Conservation (phyloP, 2,329 filamentous ascomycete species). For the Alternaria atra region DNA sequence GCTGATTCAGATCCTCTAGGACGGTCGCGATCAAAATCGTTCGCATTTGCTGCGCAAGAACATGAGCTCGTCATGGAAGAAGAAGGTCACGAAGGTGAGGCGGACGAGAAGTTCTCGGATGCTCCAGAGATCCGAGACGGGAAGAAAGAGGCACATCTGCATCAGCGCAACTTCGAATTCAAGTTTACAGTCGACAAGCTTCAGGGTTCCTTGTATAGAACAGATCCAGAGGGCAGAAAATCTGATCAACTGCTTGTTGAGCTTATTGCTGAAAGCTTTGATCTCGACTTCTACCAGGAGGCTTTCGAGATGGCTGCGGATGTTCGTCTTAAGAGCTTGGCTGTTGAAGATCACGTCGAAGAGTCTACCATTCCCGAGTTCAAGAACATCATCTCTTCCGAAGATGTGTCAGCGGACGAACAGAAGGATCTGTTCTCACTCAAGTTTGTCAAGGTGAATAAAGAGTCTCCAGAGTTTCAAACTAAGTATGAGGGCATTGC, state of each 20-base stretch:
- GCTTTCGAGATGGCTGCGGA: constrained; percentile 94
- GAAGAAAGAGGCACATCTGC: constrained; percentile 65
- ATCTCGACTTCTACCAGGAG: constrained; percentile 85
- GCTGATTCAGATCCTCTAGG: constrained; percentile 50
- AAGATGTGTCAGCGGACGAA: constrained; percentile 73
- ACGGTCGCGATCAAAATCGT: constrained; percentile 72
- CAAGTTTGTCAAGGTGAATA: constrained; percentile 89
- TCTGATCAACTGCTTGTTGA: constrained; percentile 87
- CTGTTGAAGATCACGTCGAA: constrained; percentile 93
- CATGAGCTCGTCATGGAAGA: constrained; percentile 83
- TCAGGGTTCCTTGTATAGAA: constrained; percentile 89
- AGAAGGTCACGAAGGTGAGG: constrained; percentile 70
- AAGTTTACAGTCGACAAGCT: constrained; percentile 95
- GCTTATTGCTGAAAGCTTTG: constrained; percentile 87
- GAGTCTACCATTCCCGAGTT: constrained; percentile 87
- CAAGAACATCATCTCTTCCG: constrained; percentile 96
- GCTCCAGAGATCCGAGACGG: constrained; percentile 66
- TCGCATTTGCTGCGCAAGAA: constrained; percentile 75
- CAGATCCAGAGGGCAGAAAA: constrained; percentile 78
- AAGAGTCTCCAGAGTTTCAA: constrained; percentile 91
- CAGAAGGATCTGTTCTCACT: constrained; percentile 84
- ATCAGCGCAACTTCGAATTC: constrained; percentile 93
- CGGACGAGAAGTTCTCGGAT: constrained; percentile 73
- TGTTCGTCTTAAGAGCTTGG: constrained; percentile 84
- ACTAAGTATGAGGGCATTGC: constrained; percentile 91